These are phyloP conservation scores for Pythium periplocum DNA, from an alignment of 352 stramenopile species.

Conservation along the genomic window DNA sequence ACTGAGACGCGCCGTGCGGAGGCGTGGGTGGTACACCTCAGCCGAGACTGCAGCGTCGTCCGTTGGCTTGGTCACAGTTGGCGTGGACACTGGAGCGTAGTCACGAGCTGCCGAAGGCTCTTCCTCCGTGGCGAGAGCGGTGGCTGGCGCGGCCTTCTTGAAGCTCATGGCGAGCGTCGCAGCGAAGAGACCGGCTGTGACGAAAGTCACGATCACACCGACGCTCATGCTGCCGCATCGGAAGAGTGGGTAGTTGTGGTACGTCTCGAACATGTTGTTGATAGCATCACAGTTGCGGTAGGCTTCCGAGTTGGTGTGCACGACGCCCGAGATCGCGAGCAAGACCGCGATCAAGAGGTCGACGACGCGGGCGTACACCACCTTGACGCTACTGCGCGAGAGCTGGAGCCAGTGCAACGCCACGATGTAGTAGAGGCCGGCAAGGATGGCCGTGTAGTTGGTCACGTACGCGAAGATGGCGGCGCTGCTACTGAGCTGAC, in stretches of 20 bases:
- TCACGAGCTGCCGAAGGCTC: constrained; percentile 19
- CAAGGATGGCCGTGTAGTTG: constrained; percentile 36
- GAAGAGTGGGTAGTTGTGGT: constrained; percentile 36
- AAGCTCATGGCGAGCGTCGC: constrained; percentile 31
- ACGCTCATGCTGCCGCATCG: constrained; percentile 35
- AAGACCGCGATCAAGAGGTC: constrained; percentile 20
- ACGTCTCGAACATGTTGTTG: constrained; percentile 37
- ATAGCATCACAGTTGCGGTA: constrained; percentile 32
- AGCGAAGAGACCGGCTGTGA: constrained; percentile 29
- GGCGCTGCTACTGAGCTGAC: constrained; percentile 29
- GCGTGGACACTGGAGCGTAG: constrained; percentile 23
- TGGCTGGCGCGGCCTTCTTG: constrained; percentile 11
- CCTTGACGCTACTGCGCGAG: constrained; percentile 12
- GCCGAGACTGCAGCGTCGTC: constrained; percentile 11
- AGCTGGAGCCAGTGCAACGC: constrained; percentile 17
- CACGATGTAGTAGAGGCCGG: constrained; percentile 31
- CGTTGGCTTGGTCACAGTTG: constrained; percentile 13
- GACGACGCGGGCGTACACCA: constrained; percentile 27
- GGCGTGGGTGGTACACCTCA: constrained; percentile 21
- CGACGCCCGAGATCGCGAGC: constrained; percentile 28
- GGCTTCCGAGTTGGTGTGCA: constrained; percentile 24
- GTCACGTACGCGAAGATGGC: constrained; percentile 33
- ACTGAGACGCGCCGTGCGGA: constrained; percentile 25
- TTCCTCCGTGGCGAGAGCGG: constrained; percentile 23
- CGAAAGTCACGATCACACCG: constrained; percentile 33